Conservation (phyloP, 2,329 filamentous ascomycete species). For the Cladosporium sp. region DNA sequence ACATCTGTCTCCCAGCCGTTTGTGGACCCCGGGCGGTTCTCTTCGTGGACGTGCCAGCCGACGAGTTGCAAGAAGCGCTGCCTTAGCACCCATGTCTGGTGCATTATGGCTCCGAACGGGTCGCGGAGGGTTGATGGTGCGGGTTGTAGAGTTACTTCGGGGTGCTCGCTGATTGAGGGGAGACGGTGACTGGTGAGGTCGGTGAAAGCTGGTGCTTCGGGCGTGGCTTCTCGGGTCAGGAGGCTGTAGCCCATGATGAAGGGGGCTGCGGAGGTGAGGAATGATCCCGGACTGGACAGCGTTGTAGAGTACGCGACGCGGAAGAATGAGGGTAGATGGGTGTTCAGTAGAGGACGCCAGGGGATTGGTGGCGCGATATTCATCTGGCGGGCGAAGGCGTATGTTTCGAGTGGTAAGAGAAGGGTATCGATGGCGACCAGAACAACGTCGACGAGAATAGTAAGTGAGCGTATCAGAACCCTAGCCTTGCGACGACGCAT, state of each 20-base stretch:
- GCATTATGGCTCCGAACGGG: conserved; percentile 28
- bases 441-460: conserved; percentile 21
- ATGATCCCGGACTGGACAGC: background rate
- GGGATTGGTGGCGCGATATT: conserved; percentile 30
- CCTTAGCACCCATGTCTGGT: conserved; percentile 26
- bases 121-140: conserved; percentile 18
- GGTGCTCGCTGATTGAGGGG: conserved; percentile 24
- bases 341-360: conserved; percentile 22
- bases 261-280: conserved; percentile 19
- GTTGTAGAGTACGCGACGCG: conserved; percentile 23
- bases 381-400: conserved; percentile 29
- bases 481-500: conserved; percentile 22
- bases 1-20: conserved; percentile 6
- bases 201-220: conserved; percentile 18
- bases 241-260: conserved; percentile 19
- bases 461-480: conserved; percentile 20
- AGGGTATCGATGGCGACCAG: conserved; percentile 26
- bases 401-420: conserved; percentile 31
- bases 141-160: background rate
- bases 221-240: conserved; percentile 10
- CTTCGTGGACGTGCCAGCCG: conserved; percentile 27
- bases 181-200: conserved; percentile 28
- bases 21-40: background rate
- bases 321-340: conserved; percentile 24
- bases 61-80: conserved; percentile 23